Percentiles rank a stretch among this genome's conserved stretches.
Conservation (phyloP, 1,284 basidiomycete genomes). For the Boletellus dicymbophilus region DNA sequence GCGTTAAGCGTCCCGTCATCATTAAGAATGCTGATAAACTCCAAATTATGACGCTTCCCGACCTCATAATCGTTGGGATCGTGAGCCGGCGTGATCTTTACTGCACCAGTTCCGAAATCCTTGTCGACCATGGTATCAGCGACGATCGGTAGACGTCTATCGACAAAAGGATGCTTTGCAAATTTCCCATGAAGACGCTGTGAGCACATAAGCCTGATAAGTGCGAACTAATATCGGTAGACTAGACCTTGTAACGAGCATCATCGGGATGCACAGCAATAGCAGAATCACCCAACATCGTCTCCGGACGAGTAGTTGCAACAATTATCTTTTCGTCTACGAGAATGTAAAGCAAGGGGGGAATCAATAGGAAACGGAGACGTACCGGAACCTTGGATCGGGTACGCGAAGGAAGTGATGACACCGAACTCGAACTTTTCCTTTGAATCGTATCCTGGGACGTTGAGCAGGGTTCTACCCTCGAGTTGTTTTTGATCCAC, state of each 20-base stretch:
- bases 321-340: constrained; percentile 91
- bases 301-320: constrained; percentile 98
- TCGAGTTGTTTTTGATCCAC: constrained; percentile 95
- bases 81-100: constrained; percentile 99
- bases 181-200: constrained; percentile 94
- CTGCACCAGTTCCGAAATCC: constrained; percentile 97
- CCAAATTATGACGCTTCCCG: constrained; percentile 85
- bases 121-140: constrained; percentile 92
- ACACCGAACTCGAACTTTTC: constrained; percentile 98
- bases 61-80: constrained; percentile 99
- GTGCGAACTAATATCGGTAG: background rate
- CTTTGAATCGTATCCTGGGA: constrained; percentile 93
- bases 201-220: background rate
- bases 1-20: constrained; percentile 97
- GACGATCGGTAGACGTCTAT: constrained; percentile 88
- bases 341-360: background rate
- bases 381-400: constrained; percentile 80
- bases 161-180: constrained; percentile 88
- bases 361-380: background rate
- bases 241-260: constrained; percentile 72
- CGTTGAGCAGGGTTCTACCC: constrained; percentile 86
- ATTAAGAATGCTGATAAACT: constrained; percentile 96
- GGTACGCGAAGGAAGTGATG: constrained; percentile 95
- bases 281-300: constrained; percentile 98
- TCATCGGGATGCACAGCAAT: constrained; percentile 98